Evolutionary conservation across 2,329 filamentous ascomycete genomes (phyloP).

Genomic region (Aspergillus costaricaensis): DNA sequence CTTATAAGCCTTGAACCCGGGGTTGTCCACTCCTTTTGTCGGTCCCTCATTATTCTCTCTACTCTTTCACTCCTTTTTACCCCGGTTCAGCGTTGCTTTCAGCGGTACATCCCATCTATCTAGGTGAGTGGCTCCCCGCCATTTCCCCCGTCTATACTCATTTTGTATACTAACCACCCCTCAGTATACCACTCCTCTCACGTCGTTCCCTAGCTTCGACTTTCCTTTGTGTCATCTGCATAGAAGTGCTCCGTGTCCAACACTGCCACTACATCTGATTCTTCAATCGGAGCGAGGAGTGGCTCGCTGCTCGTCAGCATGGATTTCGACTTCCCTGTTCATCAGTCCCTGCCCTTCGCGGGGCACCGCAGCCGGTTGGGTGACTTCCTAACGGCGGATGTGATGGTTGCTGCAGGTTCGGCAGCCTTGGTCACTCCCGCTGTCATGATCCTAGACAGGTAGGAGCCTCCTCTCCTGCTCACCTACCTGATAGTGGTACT

Average conservation of each 20-base stretch:
- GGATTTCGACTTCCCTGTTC: constrained; percentile 29
- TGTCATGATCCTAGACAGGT: constrained; percentile 34
- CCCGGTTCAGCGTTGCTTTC: constrained; percentile 8
- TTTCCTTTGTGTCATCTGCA: constrained; percentile 9
- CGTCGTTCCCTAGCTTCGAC: constrained; percentile 5
- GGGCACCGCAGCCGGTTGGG: constrained; percentile 38
- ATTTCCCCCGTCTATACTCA: not conserved
- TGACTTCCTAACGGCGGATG: constrained; percentile 61
- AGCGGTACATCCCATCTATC: not conserved
- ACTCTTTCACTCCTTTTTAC: constrained; percentile 11
- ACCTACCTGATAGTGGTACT: constrained; percentile 31
- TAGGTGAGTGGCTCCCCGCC: not conserved
- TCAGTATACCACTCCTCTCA: not conserved
- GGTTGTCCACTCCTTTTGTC: not conserved
- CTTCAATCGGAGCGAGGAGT: not conserved
- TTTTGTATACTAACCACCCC: not conserved
- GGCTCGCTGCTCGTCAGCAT: constrained; percentile 17
- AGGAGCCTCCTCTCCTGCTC: constrained; percentile 33
- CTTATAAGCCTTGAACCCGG: constrained; percentile 1
- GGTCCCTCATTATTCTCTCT: not conserved
- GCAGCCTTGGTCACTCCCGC: constrained; percentile 30
- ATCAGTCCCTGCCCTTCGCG: constrained; percentile 26
- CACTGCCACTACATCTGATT: not conserved
- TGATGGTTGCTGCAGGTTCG: constrained; percentile 48
- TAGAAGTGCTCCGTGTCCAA: not conserved